Conservation (phyloP, 257 asterid genomes). For the Fraxinus americana region DNA sequence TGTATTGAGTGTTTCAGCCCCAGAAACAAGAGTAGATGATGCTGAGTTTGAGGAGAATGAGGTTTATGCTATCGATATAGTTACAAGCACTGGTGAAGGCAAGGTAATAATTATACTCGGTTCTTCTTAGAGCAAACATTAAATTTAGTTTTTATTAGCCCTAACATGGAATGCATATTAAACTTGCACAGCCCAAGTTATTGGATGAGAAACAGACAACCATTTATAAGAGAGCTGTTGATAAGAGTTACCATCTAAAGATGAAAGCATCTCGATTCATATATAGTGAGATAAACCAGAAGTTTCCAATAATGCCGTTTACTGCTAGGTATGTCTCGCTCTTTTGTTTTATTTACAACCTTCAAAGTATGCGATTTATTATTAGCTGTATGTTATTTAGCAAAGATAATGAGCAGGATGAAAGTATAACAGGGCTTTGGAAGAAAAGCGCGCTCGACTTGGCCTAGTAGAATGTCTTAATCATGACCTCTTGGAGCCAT, state of each 20-base stretch:
- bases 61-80: constrained; percentile 81
- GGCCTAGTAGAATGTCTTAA: constrained; percentile 91
- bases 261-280: constrained; percentile 94
- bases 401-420: constrained; percentile 6
- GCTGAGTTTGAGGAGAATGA: constrained; percentile 96
- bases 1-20: constrained; percentile 64
- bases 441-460: constrained; percentile 88
- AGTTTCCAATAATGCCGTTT: constrained; percentile 85
- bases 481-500: constrained; percentile 93
- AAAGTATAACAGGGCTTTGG: constrained; percentile 71
- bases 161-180: background rate
- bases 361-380: background rate
- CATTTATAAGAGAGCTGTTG: constrained; percentile 90
- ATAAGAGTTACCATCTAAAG: constrained; percentile 78
- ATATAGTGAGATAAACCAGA: constrained; percentile 89
- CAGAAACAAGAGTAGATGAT: constrained; percentile 91
- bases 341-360: background rate
- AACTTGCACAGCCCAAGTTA: constrained; percentile 59
- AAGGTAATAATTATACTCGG: constrained; percentile 48
- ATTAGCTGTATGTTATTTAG: background rate
- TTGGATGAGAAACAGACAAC: constrained; percentile 97
- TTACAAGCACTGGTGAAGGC: constrained; percentile 95
- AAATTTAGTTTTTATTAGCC: background rate
- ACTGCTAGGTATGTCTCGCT: constrained; percentile 60
- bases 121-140: background rate